These are phyloP conservation scores for Stramenopiles sp. DNA, from an alignment of 352 stramenopile species.

Conservation along the genomic window DNA sequence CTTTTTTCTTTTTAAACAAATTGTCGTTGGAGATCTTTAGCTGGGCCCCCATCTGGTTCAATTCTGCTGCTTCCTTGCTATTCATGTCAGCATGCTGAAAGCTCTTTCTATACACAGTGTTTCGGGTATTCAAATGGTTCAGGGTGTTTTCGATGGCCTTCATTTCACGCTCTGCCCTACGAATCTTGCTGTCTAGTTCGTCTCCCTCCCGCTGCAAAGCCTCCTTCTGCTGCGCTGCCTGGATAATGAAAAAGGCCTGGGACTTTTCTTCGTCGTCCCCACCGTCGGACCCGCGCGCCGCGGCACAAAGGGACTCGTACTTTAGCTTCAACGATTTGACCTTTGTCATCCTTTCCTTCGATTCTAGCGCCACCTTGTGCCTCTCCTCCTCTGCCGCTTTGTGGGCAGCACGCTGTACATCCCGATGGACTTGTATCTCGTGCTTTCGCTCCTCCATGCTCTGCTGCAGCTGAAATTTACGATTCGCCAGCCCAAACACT, in stretches of 20 bases:
- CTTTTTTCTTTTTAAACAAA: slow-evolving; percentile 79
- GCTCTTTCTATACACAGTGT: slow-evolving; percentile 76
- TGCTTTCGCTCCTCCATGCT: slow-evolving; percentile 79
- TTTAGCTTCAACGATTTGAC: slow-evolving; percentile 76
- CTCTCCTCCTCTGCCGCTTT: slow-evolving; percentile 69
- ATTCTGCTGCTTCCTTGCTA: slow-evolving; percentile 51
- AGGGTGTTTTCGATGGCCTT: slow-evolving; percentile 72
- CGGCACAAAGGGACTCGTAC: slow-evolving; percentile 52
- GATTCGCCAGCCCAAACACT: slow-evolving; percentile 77
- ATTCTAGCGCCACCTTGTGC: slow-evolving; percentile 70
- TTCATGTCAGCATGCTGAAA: slow-evolving; percentile 68
- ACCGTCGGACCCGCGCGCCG: slow-evolving; percentile 29
- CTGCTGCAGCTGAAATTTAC: slow-evolving; percentile 69
- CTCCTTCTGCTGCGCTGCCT: slow-evolving; percentile 75
- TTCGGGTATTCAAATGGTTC: slow-evolving; percentile 63
- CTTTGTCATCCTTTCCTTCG: slow-evolving; percentile 51
- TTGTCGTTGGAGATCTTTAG: slow-evolving; percentile 52
- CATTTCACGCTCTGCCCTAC: slow-evolving; percentile 70
- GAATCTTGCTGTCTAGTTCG: slow-evolving; percentile 79
- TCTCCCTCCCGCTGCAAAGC: slow-evolving; percentile 82
- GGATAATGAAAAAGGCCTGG: slow-evolving; percentile 83
- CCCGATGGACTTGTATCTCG: slow-evolving; percentile 56
- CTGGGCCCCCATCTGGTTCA: slow-evolving; percentile 61
- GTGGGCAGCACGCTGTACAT: slow-evolving; percentile 64
- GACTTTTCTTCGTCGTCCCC: slow-evolving; percentile 49